Evolutionary conservation across 2,329 filamentous ascomycete species (phyloP).

Genomic region (Plenodomus biglobosus): DNA sequence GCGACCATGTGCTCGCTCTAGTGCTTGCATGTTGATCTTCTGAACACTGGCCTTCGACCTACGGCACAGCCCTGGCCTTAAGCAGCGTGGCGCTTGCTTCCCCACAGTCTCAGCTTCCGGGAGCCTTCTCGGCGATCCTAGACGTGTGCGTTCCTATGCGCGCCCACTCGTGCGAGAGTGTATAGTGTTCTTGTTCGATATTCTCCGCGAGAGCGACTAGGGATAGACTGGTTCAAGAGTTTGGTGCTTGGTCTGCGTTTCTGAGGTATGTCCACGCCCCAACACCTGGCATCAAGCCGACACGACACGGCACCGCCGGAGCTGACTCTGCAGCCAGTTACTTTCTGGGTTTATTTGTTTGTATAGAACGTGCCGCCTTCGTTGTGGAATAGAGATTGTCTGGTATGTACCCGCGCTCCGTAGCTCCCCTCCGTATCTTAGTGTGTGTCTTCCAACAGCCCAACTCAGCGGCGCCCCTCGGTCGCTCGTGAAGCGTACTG

Average conservation of each 20-base stretch:
- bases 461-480: too few species aligned
- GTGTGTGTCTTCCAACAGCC: not conserved
- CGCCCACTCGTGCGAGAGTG: conserved; percentile 41
- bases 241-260: conserved; percentile 44
- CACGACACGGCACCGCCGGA: conserved; percentile 5
- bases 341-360: conserved; percentile 29
- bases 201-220: conserved; percentile 44
- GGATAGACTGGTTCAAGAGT: conserved; percentile 48
- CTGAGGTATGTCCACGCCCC: conserved; percentile 34
- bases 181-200: conserved; percentile 39
- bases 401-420: conserved; percentile 21
- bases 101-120: conserved; percentile 39
- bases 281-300: conserved; percentile 9
- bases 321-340: conserved; percentile 22
- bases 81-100: conserved; percentile 43
- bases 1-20: conserved; percentile 43
- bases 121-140: conserved; percentile 33
- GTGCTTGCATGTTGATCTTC: conserved; percentile 34
- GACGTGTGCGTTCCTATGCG: conserved; percentile 36
- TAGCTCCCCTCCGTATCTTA: not conserved
- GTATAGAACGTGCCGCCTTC: conserved; percentile 24
- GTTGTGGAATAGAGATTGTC: conserved; percentile 31
- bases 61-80: conserved; percentile 35
- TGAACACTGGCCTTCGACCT: conserved; percentile 31
- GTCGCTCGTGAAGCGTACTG: not conserved